phyloP scores from a whole-genome alignment of 768 basidiomycete genomes.

The Pleurotus pulmonarius region DNA sequence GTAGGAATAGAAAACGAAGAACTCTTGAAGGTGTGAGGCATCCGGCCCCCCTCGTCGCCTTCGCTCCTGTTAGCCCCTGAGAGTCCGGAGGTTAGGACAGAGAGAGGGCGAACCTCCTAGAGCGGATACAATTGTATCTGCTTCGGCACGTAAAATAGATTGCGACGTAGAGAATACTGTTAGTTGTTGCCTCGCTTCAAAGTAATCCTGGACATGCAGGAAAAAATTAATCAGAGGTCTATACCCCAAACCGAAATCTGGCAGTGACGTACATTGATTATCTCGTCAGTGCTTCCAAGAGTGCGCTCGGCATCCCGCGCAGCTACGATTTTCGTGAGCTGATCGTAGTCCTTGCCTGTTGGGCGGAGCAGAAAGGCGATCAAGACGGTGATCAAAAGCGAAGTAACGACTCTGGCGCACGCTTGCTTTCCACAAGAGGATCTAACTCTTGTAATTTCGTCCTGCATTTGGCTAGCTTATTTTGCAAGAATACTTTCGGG shows the following conservation, averaged over 20 bases:
- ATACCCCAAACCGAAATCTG: too few species aligned
- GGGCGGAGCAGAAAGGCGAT: background rate
- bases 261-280: slow-evolving; percentile 46
- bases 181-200: slow-evolving; percentile 62
- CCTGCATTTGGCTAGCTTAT: slow-evolving; percentile 60
- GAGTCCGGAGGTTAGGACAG: background rate
- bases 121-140: slow-evolving; percentile 53
- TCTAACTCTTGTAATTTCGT: slow-evolving; percentile 60
- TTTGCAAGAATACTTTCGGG: slow-evolving; percentile 79
- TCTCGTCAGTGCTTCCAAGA: slow-evolving; percentile 55
- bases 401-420: slow-evolving; percentile 34
- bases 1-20: slow-evolving; percentile 86
- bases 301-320: slow-evolving; percentile 45
- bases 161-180: slow-evolving; percentile 52
- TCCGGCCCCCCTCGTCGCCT: slow-evolving; percentile 74
- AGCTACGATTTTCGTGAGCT: slow-evolving; percentile 40
- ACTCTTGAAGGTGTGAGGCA: slow-evolving; percentile 79
- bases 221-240: background rate
- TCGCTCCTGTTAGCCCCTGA: slow-evolving; percentile 12
- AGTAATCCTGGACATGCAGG: slow-evolving; percentile 43
- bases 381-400: slow-evolving; percentile 8
- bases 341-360: slow-evolving; percentile 53
- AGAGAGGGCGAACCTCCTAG: slow-evolving; percentile 52
- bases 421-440: slow-evolving; percentile 56
- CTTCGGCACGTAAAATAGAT: slow-evolving; percentile 58